Evolutionary conservation across 352 stramenopile genomes (phyloP), one percentile per base, ranked within the genome.

Genomic region (Elongisporangium undulatum): DNA sequence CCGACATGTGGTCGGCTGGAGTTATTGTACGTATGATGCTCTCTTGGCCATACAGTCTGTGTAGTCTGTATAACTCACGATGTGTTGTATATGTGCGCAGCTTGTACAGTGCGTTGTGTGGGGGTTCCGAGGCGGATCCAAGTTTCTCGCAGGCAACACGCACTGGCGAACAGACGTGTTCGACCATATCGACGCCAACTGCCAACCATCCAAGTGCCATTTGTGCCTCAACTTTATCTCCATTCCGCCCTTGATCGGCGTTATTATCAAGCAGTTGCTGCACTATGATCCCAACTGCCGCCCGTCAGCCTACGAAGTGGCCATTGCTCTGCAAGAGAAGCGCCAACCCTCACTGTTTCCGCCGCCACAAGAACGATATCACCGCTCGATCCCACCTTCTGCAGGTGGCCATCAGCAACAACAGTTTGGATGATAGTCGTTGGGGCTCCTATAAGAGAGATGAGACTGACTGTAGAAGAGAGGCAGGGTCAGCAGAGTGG

Each of bases 161-260:
- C 89, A 88, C 57, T 95, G 82, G 83, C 73, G 84, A 15, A 70
- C 72, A 62, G 74, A 90, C 9, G 73, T 95, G n/a, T 89, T 92
- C 60, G 65, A 59, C 17, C 86, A 95, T 64, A 90, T 91, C 21
- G 82, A 92, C 26, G 80, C 71, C 12, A 72, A 58, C 17, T 92
- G 82, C 64, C 75, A 75, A 41, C 66, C 69, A 15, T 72, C 72
- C 24, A 61, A 67, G 41, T 95, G 86, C 53, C 70, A 85, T 59
- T 65, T 93, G 13, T 95, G 86, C 62, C 52, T 79, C 23, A 90
- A 95, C 62, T 89, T 92, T 52, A 90, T 95, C 22, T 70, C 75
- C 41, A 90, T 95, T 51, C 84, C 86, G 17, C 80, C 80, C 19
- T 66, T 92, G 2, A 82, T 91, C 16, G 80, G 81, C 10, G 79